A percentile compares a stretch with the other conserved stretches of the same genome.
phyloP scores from a whole-genome alignment of 345 rosid species.

The Salix arbutifolia region DNA sequence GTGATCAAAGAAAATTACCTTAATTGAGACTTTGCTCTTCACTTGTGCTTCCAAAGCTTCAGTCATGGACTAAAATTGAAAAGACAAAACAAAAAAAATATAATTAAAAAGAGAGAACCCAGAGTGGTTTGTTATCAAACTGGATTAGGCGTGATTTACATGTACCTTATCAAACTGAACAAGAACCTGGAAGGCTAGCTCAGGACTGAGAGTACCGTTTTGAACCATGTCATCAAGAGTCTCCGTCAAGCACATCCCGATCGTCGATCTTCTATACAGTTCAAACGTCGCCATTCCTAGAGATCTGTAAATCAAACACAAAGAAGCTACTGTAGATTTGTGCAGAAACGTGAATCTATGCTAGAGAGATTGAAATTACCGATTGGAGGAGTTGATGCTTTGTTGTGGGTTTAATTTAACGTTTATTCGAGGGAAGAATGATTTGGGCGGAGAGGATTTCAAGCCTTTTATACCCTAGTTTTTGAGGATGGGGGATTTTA shows the following conservation, averaged over 20 bases:
- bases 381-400: constrained; percentile 15
- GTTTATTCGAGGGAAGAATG: constrained; percentile 26
- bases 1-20: constrained; percentile 37
- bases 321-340: neutral
- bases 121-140: neutral
- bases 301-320: constrained; percentile 26
- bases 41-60: constrained; percentile 88
- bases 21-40: constrained; percentile 85
- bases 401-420: constrained; percentile 19
- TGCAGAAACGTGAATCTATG: neutral
- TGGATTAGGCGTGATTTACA: neutral
- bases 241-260: constrained; percentile 97
- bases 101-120: neutral
- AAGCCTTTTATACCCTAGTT: constrained; percentile 83
- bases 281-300: constrained; percentile 84
- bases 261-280: constrained; percentile 90
- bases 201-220: constrained; percentile 84
- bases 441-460: constrained; percentile 54
- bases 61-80: constrained; percentile 73
- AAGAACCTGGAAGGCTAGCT: constrained; percentile 92
- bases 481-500: constrained; percentile 65
- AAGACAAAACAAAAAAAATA: neutral
- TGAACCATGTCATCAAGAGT: constrained; percentile 94
- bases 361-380: constrained; percentile 17
- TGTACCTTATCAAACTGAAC: constrained; percentile 91